Base-by-base conservation (phyloP, 108 stramenopile species). In the Bacterosira constricta region DNA sequence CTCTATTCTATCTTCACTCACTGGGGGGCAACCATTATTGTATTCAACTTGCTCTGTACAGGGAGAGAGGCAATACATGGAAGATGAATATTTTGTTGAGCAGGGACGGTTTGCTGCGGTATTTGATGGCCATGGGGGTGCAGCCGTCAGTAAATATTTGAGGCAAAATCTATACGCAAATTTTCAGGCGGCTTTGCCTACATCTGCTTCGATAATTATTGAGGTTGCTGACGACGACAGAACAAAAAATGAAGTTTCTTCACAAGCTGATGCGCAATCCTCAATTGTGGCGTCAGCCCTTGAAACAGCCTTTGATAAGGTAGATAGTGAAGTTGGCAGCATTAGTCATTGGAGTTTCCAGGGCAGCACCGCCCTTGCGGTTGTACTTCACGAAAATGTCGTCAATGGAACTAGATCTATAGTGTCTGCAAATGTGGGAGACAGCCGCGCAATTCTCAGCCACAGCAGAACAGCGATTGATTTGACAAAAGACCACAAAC, bases 121-220 rank as follows among this genome's bases (percentile, higher is more conserved):
- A 6, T 98, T 98, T 77, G 98, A 99, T 71, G 98, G 98, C 3
- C 98, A 99, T 69, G 98, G 98, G 32, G 95, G 96, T 10, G 62
- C 46, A 31, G 85, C 90, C 15, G 96, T 98, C 2, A 88, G 90
- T 21, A 73, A 75, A 1, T 98, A 93, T 66, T 69, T 93, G 21
- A 54, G 86, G 26, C 84, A 94, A 62, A 93, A 96, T 71, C 55
- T 98, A 12, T 88, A 87, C 47, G 90, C 83, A 6, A 80, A 51
- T 21, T 65, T 83, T 46, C 87, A 89, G 73, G 84, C 84, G 8
- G 68, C 75, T 27, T 65, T 81, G 47, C 75, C 85, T 62, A 20
- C 31, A 41, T 47, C 64, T 15, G 59, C 45, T 11, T 13, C 59
- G 27, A 50, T n/a, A 1, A 42, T 42, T 1, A 11, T 42, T 11